A percentile compares a stretch with the other conserved stretches of the same genome.
Conservation (phyloP, 441 rosid genomes). For the Breynia disticha region DNA sequence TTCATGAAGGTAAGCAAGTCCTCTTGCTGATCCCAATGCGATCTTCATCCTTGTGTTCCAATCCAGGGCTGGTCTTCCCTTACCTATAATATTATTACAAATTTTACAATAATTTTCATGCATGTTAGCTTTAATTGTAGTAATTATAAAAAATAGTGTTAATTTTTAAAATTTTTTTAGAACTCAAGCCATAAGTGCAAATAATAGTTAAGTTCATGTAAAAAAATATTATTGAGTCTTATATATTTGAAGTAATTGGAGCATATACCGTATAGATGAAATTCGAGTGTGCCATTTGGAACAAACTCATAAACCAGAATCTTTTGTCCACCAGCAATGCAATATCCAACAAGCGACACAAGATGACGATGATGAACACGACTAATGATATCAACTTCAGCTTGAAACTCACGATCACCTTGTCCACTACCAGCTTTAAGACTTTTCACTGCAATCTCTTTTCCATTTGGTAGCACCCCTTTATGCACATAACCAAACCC, state of each 20-base stretch:
- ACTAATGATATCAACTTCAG: conserved; percentile 83
- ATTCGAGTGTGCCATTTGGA: conserved; percentile 71
- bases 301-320: conserved; percentile 70
- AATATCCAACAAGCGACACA: conserved; percentile 76
- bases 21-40: conserved; percentile 77
- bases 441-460: conserved; percentile 78
- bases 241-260: background rate
- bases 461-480: conserved; percentile 61
- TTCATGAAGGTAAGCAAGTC: conserved; percentile 87
- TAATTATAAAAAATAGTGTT: background rate
- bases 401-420: conserved; percentile 64
- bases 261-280: conserved; percentile 61
- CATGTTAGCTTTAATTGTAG: background rate
- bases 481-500: conserved; percentile 87
- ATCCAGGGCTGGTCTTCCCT: conserved; percentile 43
- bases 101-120: no score
- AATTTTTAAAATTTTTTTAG: no score
- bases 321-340: conserved; percentile 45
- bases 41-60: conserved; percentile 61
- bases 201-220: no score
- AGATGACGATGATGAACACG: conserved; percentile 90
- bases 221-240: no score
- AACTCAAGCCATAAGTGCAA: no score
- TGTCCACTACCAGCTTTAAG: conserved; percentile 75
- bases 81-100: conserved; percentile 24